Evolutionary conservation across 2,329 filamentous ascomycete species (phyloP), one percentile per base, ranked within the genome.

Genomic region (Lizonia empirigonia): DNA sequence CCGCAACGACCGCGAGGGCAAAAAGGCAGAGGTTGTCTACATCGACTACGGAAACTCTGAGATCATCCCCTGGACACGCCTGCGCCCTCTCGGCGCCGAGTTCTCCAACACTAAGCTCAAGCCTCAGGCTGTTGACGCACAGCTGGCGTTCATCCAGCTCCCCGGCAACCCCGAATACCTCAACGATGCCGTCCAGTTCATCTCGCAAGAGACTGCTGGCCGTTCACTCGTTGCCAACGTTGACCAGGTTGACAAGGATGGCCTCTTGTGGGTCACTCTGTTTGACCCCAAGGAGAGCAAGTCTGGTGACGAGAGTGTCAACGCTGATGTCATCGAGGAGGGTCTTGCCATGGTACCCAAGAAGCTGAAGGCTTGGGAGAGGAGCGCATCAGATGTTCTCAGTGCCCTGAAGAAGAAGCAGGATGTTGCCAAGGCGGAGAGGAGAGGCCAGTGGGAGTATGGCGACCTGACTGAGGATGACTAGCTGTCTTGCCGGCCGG

Each of bases 31-130:
- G 74, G 88, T 99, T 20, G 78, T 95, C 36, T 99, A 96, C 76
- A 85, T 99, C 56, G 94, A 99, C 78, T 99, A 95, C 74, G 94
- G 94, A 65, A 99, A 99, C 81, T 88, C 85, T 47, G 94, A 99
- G 76, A 88, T 86, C 69, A 81, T 96, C 50, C 84, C 92, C 0
- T 99, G 93, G 91, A 83, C 85, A 19, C 82, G 84, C 60, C 85
- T 99, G 34, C 89, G 94, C 22, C 81, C 91, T n/a, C 83, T 99
- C 39, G 83, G 86, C 41, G 85, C 90, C 69, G 87, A 92, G 65
- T 99, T 97, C 79, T 84, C 85, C 33, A 78, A 84, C 4, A 63
- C 65, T 23, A 92, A 89, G 74, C 85, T 99, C 53, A 92, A 89
- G 76, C 79, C 90, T 0, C 94, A 97, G 77, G 94, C 94, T 3